phyloP scores from a whole-genome alignment of 495 filamentous ascomycete species.

The Penicillium robsamsonii region DNA sequence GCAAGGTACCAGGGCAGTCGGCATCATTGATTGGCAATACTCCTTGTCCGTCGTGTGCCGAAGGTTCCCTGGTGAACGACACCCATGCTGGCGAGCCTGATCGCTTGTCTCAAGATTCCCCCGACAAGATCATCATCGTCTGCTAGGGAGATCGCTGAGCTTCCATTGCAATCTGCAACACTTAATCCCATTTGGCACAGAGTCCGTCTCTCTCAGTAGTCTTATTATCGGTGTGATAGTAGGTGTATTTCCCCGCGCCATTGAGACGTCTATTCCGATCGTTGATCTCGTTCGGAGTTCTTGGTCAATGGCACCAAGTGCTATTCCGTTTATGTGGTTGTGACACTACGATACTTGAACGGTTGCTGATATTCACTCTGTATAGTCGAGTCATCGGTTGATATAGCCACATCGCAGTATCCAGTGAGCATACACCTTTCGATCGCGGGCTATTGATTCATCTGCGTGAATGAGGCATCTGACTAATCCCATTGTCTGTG shows the following conservation, averaged over 20 bases:
- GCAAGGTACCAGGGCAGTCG: not conserved
- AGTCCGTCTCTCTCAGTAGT: not conserved
- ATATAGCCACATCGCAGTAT: not conserved
- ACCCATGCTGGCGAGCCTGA: not conserved
- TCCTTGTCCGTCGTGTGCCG: constrained; percentile 10
- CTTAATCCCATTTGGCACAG: no score
- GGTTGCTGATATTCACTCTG: not conserved
- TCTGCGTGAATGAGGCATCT: not conserved
- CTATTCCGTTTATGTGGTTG: not conserved
- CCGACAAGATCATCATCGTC: not conserved
- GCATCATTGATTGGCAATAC: constrained; percentile 16
- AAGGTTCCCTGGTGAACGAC: not conserved
- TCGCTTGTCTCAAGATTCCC: not conserved
- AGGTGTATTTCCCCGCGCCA: not conserved
- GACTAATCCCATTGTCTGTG: not conserved
- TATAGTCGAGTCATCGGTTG: not conserved
- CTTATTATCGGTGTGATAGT: not conserved
- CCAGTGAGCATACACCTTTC: not conserved
- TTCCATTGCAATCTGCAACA: not conserved
- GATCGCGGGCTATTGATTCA: no score
- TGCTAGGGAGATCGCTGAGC: not conserved
- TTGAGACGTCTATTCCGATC: not conserved
- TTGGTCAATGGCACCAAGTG: not conserved
- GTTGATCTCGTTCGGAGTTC: not conserved
- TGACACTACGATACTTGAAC: not conserved